Evolutionary conservation across 1,139 yeast genomes (phyloP).

Genomic region (Magnusiomyces tetraspermus): DNA sequence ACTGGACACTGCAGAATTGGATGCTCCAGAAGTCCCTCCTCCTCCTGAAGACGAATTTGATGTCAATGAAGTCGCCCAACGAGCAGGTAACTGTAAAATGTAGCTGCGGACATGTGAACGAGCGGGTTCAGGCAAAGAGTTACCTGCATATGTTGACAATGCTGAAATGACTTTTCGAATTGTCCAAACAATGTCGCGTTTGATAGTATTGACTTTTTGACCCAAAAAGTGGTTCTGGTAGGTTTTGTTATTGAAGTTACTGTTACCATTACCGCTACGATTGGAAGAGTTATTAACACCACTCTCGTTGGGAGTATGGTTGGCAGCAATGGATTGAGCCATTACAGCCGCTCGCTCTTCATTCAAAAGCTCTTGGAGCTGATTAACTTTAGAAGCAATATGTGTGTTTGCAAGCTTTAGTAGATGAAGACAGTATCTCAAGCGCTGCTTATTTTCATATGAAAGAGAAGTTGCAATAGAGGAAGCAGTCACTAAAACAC

Average conservation of each 20-base stretch:
- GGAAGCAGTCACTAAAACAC: constrained; percentile 35
- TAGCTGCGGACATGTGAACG: constrained; percentile 74
- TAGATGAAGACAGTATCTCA: constrained; percentile 65
- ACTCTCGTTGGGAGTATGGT: constrained; percentile 20
- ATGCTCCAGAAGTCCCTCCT: no score
- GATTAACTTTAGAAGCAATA: constrained; percentile 52
- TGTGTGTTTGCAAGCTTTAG: constrained; percentile 69
- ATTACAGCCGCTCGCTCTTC: constrained; percentile 32
- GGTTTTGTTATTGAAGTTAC: constrained; percentile 12
- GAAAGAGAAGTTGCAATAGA: constrained; percentile 40
- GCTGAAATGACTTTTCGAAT: constrained; percentile 81
- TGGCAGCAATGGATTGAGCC: constrained; percentile 25
- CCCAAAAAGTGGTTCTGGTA: constrained; percentile 12
- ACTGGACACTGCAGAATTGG: no score
- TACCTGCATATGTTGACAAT: constrained; percentile 75
- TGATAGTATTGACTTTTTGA: constrained; percentile 39
- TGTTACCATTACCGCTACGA: no score
- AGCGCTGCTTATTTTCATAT: constrained; percentile 57
- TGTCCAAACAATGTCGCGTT: constrained; percentile 76
- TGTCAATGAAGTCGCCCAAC: constrained; percentile 41
- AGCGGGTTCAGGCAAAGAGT: constrained; percentile 72
- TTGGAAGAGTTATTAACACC: neutral
- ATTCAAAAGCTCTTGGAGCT: constrained; percentile 45
- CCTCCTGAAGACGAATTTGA: constrained; percentile 3
- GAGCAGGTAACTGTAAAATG: constrained; percentile 61